A percentile compares a stretch with the other conserved stretches of the same genome.
phyloP scores from a whole-genome alignment of 192 early-diverging fungal species.

The Haplosporangium gracile region DNA sequence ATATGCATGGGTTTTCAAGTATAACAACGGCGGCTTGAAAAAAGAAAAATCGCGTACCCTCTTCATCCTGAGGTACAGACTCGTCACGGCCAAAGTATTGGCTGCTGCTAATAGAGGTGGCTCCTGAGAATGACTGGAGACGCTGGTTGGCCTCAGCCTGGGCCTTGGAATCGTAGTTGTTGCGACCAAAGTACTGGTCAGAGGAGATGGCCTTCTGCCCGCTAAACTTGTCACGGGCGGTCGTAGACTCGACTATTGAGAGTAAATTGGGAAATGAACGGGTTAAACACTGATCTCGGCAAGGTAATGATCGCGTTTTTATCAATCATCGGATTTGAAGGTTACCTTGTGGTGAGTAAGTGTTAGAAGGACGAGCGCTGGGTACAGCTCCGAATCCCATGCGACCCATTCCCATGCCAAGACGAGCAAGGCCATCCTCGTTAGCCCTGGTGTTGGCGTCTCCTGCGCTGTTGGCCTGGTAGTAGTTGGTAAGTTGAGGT shows the following conservation, averaged over 20 bases:
- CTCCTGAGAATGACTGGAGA: constrained; percentile 75
- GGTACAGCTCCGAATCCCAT: constrained; percentile 70
- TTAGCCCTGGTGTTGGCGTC: constrained; percentile 24
- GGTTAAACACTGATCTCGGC: neutral
- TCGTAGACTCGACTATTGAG: constrained; percentile 53
- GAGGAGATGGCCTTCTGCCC: constrained; percentile 90
- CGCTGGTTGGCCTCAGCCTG: constrained; percentile 68
- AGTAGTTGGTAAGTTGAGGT: constrained; percentile 48
- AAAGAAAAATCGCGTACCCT: constrained; percentile 4
- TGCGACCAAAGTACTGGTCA: constrained; percentile 92
- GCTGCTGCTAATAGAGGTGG: constrained; percentile 84
- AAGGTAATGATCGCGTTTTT: neutral
- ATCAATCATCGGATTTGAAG: neutral
- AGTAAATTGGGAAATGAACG: neutral
- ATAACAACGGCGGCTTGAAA: neutral
- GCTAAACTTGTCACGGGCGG: constrained; percentile 84
- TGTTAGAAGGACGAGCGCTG: constrained; percentile 25
- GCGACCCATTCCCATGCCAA: constrained; percentile 78
- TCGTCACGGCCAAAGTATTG: constrained; percentile 87
- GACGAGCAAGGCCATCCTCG: constrained; percentile 69
- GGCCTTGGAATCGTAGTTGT: constrained; percentile 71
- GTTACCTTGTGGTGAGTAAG: constrained; percentile 41
- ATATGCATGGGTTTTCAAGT: neutral
- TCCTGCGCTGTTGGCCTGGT: constrained; percentile 64
- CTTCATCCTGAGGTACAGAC: constrained; percentile 54